These are phyloP conservation scores for Dimocarpus longan DNA, from an alignment of 345 rosid genomes.

Conservation along the genomic window DNA sequence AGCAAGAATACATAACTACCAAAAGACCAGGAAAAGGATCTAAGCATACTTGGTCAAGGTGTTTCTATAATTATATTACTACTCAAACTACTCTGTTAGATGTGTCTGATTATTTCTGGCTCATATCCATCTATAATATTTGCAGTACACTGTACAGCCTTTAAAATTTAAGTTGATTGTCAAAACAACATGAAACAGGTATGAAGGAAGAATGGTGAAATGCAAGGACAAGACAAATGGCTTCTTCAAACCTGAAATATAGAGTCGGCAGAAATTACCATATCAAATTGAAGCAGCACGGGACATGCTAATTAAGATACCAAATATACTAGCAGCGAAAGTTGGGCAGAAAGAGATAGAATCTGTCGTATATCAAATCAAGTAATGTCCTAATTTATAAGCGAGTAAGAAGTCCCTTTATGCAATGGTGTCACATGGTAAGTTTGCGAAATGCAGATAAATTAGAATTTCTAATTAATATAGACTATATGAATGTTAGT, in stretches of 20 bases:
- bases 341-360: background rate
- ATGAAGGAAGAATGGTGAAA: background rate
- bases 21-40: background rate
- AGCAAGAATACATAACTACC: background rate
- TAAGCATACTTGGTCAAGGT: background rate
- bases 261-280: background rate
- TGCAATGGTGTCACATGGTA: background rate
- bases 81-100: background rate
- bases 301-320: background rate
- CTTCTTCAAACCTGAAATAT: background rate
- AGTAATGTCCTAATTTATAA: background rate
- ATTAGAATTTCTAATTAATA: background rate
- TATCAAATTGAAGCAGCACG: background rate
- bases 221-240: slow-evolving; percentile 7
- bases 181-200: background rate
- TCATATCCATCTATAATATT: background rate
- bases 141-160: background rate
- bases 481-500: background rate
- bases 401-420: background rate
- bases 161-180: background rate
- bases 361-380: background rate
- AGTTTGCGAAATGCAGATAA: background rate
- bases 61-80: background rate
- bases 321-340: background rate
- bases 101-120: background rate